Conservation (phyloP, 2,329 filamentous ascomycete species). For the Cladophialophora immunda region DNA sequence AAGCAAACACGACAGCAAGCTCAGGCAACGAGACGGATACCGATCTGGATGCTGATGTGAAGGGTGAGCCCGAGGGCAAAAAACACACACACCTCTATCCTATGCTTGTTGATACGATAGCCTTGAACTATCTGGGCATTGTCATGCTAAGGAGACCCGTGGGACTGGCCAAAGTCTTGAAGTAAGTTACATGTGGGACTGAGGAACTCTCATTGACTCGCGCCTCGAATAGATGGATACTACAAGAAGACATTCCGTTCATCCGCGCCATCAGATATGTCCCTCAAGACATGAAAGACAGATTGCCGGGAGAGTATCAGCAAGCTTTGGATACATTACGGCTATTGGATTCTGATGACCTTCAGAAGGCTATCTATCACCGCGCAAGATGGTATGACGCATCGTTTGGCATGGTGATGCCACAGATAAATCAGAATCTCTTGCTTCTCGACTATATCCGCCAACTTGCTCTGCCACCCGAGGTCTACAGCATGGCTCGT, state of each 20-base stretch:
- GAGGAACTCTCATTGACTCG: conserved; percentile 41
- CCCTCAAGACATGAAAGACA: conserved; percentile 55
- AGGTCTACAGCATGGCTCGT: conserved; percentile 68
- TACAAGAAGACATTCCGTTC: conserved; percentile 74
- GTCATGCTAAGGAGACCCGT: conserved; percentile 78
- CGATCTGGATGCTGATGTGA: conserved; percentile 39
- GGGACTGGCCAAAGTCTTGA: conserved; percentile 74
- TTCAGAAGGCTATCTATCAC: conserved; percentile 72
- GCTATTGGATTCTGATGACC: conserved; percentile 59
- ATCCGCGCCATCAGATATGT: conserved; percentile 65
- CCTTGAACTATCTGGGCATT: conserved; percentile 80
- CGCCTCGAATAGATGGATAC: conserved; percentile 64
- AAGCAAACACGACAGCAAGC: conserved; percentile 24
- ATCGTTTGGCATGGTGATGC: conserved; percentile 76
- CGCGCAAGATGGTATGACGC: conserved; percentile 70
- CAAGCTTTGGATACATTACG: conserved; percentile 51
- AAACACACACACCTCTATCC: conserved; percentile 58
- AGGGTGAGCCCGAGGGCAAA: conserved; percentile 47
- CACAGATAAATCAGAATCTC: conserved; percentile 74
- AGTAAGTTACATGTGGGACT: conserved; percentile 42
- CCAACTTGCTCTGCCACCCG: conserved; percentile 77
- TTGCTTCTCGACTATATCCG: conserved; percentile 75
- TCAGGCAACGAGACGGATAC: conserved; percentile 51
- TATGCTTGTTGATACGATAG: conserved; percentile 76
- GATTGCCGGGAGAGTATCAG: conserved; percentile 53